Evolutionary conservation across 495 filamentous ascomycete genomes (phyloP).

Genomic region (Paragyromitra xinjiangensis): DNA sequence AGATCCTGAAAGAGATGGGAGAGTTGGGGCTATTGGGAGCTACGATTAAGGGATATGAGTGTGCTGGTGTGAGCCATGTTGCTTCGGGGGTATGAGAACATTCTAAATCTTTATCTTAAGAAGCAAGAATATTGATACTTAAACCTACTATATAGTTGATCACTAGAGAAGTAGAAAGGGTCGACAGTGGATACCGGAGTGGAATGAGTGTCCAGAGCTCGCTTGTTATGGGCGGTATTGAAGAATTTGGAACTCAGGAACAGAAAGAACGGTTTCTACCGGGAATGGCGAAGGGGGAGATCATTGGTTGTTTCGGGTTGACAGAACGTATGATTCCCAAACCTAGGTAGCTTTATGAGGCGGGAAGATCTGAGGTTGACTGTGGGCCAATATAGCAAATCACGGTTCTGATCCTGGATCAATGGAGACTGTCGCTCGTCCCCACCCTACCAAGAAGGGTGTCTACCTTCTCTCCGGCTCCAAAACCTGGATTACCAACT

Average conservation of each 20-base stretch:
- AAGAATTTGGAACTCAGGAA: conserved; percentile 89
- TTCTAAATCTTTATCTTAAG: not conserved
- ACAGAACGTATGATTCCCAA: conserved; percentile 70
- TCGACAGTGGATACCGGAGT: conserved; percentile 93
- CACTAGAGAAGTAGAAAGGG: conserved; percentile 91
- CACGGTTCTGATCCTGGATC: conserved; percentile 96
- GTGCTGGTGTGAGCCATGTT: conserved; percentile 91
- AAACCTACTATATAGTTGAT: conserved; percentile 66
- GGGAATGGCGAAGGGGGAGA: conserved; percentile 82
- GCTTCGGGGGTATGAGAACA: conserved; percentile 69
- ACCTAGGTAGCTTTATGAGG: not conserved
- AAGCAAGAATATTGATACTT: conserved; percentile 6
- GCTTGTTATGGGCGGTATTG: conserved; percentile 94
- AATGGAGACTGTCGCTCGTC: conserved; percentile 89
- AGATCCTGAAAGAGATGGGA: conserved; percentile 94
- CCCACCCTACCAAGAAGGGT: conserved; percentile 87
- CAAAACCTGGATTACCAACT: conserved; percentile 99
- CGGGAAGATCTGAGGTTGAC: conserved; percentile 7
- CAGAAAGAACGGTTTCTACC: conserved; percentile 90
- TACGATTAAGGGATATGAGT: conserved; percentile 90
- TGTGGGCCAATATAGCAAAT: conserved; percentile 66
- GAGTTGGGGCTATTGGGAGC: conserved; percentile 90
- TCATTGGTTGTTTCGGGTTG: conserved; percentile 90
- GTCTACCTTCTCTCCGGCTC: conserved; percentile 81
- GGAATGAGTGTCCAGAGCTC: conserved; percentile 97